Base-by-base conservation (phyloP, 139 green algal species). In the Zygnema circumcarinatum region DNA sequence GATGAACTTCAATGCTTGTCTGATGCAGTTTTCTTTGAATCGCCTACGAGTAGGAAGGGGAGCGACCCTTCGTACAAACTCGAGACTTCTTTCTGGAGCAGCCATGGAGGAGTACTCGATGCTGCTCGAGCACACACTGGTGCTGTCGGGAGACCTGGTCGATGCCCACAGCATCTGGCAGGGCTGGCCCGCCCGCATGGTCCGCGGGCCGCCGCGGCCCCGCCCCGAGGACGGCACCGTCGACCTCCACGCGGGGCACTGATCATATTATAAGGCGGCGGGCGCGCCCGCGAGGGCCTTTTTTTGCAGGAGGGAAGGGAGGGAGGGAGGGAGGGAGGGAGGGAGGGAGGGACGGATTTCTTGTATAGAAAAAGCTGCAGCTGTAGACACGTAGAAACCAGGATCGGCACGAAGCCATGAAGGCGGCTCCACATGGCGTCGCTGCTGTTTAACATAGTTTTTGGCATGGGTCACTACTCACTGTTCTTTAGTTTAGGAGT, bases 111-210 rank as follows among this genome's bases (percentile, higher is more conserved):
- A 89, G 7, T 54, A 83, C 68, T 74, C 79, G 0, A 69, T 83
- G 53, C 38, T 91, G 22, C 68, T 88, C 38, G 87, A 91, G 67
- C 80, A 88, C 80, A 91, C 87, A 33, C 56, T 91, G 25, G 87
- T 75, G 2, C 87, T 91, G 78, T 68, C 80, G 35, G 87, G 87
- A 11, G 87, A 91, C 62, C 35, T 74, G 53, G 68, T 91, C 38
- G 62, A 87, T 0, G 22, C 47, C 31, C 41, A 62, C 38, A 74
- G 21, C 36, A 80, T 76, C 21, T 88, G 79, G 87, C 87, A 91
- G 72, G 87, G 62, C 32, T 87, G 81, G 69, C 69, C 69, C 52
- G 35, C 38, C 2, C 35, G 31, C 11, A 67, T 75, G 31, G 78
- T 79, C 16, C 38, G 67, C 11, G 25, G 40, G 2, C 38, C 38